Base-by-base conservation (phyloP, 2,329 filamentous ascomycete genomes). In the Sporothrix euskadiensis region DNA sequence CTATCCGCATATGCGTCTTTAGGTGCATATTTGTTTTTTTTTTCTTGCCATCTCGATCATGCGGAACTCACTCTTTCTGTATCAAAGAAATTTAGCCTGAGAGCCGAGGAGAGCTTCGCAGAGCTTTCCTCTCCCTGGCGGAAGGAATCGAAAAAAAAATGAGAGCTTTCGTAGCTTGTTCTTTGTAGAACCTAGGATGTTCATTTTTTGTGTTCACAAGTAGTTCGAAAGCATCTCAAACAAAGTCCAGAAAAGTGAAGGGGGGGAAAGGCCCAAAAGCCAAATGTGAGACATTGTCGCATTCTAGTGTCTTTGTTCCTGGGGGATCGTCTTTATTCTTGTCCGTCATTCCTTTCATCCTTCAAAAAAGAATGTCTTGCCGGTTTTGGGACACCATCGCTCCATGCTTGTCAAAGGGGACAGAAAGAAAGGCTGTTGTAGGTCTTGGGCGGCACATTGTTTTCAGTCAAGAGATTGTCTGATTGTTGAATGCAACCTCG, bases 231-330 rank as follows among this genome's bases (percentile, higher is more conserved):
- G 52, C n/a, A 56, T n/a, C n/a, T 26, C 52, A 8, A 12, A 9
- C n/a, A 49, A 49, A 14, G 52, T 54, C 16, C 35, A 35, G 35
- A 35, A 3, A 22, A 54, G 26, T 16, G 41, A 41, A 63, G n/a
- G 12, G 4, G 14, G 26, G 32, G 41, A 41, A 63, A 39, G 12
- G 1, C 44, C 44, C 44, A 19, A 49, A 19, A 19, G n/a, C 9
- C 5, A 56, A 56, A 44, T 19, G 41, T 69, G 47, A 69, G 66
- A 69, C 66, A 69, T 56, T 39, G 66, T 54, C n/a, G 19, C 47
- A 69, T 69, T 69, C 66, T 47, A 32, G 16, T 54, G 66, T 56
- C 66, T 69, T 69, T 69, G 66, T 69, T 69, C 66, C 66, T 69
- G 47, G 32, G 12, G 3, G 26, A 32, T 68, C 26, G 61, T 66